Evolutionary conservation across 345 rosid genomes (phyloP), one percentile per base, ranked within the genome.

Genomic region (Mercurialis annua): DNA sequence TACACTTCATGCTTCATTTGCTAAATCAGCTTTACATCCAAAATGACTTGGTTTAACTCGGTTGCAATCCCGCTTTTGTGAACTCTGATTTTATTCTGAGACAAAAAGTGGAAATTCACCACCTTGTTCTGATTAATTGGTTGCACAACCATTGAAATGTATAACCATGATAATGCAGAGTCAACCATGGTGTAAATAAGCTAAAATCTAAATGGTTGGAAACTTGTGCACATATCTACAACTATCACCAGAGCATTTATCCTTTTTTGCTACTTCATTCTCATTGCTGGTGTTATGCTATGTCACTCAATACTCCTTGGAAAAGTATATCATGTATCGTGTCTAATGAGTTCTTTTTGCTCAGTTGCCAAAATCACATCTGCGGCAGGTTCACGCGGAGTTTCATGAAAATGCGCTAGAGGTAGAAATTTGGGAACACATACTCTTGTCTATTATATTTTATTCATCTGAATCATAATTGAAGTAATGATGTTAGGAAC

Each of bases 361-460:
- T 12, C 88, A 92, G 98, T 81, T 92, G 82, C 82, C 91, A 73
- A 87, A 87, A 67, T 76, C 89, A 62, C 83, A 86, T 76, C 82
- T 89, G 31, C 81, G 96, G 80, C 80, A 62, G 65, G 90, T 89
- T 62, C 98, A 92, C 77, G 75, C 86, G 62, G 90, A 86, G 42
- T 92, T 92, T 61, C 96, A 87, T 36, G 94, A 87, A 48, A 77
- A 84, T 70, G 74, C 73, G 66, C 70, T 89, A 64, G 83, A 89
- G 94, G 98, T 89, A 80, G 54, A 71, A 53, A 52, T 24, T 18
- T 29, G 47, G 69, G 66, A 61, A 65, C 23, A 48, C 17, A 26
- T 36, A 18, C n/a, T 66, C 48, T 56, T 2, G 47, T 36, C 21
- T 53, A 43, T 55, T 69, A 17, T 59, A 20, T 57, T 14, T 62